Evolutionary conservation across 2,329 filamentous ascomycete genomes (phyloP), one percentile per base, ranked within the genome.

Genomic region (Ophiocordyceps sinensis): DNA sequence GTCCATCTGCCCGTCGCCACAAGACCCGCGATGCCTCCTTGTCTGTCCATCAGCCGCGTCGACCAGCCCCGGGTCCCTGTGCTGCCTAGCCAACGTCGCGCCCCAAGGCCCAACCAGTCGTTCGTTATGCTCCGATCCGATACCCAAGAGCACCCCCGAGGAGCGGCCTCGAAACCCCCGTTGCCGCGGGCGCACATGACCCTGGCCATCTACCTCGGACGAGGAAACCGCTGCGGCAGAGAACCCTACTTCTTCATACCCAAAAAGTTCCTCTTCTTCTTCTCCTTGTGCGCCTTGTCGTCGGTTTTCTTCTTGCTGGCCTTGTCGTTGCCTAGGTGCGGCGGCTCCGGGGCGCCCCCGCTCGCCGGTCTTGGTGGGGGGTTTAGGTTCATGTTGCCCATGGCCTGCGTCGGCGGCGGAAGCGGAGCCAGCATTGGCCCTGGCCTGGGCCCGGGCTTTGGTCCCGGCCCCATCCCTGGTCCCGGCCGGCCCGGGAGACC

Each of bases 191-290:
- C 19, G 19, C 19, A 19, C 19, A 19, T 19, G 3, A 19, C 19
- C 19, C 19, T 19, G 23, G 23, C 23, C 23, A 9, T 26, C 23
- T 32, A 32, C 12, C 31, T 32, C 15, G 31, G 14, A 35, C 21
- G 19, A 21, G 38, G 28, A 36, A 49, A 50, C 41, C 41, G 47
- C n/a, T 45, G 44, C 35, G 45, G 51, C 31, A 47, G 45, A 53
- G 56, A 60, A 42, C 51, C 51, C 58, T 63, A 65, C 57, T 82
- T 81, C 61, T 77, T 78, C 51, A 75, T 66, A 26, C 71, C 68
- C 43, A 77, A 60, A 47, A 76, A 71, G 44, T 73, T 71, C 41
- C 73, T 64, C 54, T 67, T 73, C 66, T 78, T 79, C 62, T 79
- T 79, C 53, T 75, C 70, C 58, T 78, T 77, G 39, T 66, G 64